Evolutionary conservation across 257 asterid genomes (phyloP).

Genomic region (Lavandula angustifolia): DNA sequence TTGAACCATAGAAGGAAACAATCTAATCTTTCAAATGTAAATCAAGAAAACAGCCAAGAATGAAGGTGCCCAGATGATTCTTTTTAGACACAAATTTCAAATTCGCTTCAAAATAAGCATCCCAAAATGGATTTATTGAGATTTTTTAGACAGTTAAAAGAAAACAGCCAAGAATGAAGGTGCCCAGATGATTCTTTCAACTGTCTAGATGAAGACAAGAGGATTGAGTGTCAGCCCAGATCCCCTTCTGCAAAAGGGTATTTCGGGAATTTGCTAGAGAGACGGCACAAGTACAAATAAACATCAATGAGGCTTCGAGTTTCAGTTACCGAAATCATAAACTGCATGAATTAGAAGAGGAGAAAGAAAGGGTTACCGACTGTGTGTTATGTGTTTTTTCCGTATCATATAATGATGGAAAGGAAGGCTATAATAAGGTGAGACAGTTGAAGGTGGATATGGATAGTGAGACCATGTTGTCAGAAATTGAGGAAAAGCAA

Average conservation of each 20-base stretch:
- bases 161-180: slow-evolving; percentile 25
- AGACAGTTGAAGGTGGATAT: slow-evolving; percentile 32
- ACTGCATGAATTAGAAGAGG: slow-evolving; percentile 33
- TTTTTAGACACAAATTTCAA: slow-evolving; percentile 22
- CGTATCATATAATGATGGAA: slow-evolving; percentile 23
- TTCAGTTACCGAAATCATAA: slow-evolving; percentile 41
- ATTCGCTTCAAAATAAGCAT: slow-evolving; percentile 28
- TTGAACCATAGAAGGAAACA: slow-evolving; percentile 38
- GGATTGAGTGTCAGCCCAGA: slow-evolving; percentile 49
- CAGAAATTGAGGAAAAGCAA: slow-evolving; percentile 37
- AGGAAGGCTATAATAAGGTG: slow-evolving; percentile 28
- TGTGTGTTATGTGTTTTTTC: slow-evolving; percentile 26
- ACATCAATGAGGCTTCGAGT: slow-evolving; percentile 41
- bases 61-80: slow-evolving; percentile 26
- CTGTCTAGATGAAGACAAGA: slow-evolving; percentile 40
- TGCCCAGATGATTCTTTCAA: slow-evolving; percentile 22
- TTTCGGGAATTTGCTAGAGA: slow-evolving; percentile 36
- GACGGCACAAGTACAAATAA: slow-evolving; percentile 42
- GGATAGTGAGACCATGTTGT: slow-evolving; percentile 16
- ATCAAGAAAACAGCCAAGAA: slow-evolving; percentile 18
- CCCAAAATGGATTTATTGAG: slow-evolving; percentile 32
- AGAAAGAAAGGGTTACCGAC: slow-evolving; percentile 21
- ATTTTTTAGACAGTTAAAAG: no score
- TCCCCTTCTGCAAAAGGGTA: slow-evolving; percentile 45
- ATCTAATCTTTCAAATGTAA: slow-evolving; percentile 12